Evolutionary conservation across 2,329 filamentous ascomycete species (phyloP).

Genomic region (Cercospora beticola): DNA sequence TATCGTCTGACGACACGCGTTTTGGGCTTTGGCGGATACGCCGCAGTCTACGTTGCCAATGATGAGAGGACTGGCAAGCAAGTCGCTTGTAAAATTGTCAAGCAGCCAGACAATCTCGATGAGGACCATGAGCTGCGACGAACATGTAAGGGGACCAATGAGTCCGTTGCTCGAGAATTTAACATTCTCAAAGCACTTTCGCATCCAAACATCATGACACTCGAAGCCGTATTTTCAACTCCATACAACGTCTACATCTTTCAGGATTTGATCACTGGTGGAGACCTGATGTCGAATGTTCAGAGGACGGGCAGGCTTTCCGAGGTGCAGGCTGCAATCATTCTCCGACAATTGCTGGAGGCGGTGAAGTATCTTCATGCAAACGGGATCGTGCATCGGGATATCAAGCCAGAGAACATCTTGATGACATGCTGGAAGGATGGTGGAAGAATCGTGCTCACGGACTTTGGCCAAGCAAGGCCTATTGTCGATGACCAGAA

Average conservation of each 20-base stretch:
- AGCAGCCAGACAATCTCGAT: constrained; percentile 42
- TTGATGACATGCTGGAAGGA: constrained; percentile 56
- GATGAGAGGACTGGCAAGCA: constrained; percentile 57
- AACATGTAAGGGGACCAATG: background rate
- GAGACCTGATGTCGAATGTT: constrained; percentile 61
- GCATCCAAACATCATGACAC: constrained; percentile 60
- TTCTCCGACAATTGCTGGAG: constrained; percentile 57
- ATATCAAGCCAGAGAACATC: constrained; percentile 65
- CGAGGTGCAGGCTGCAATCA: constrained; percentile 54
- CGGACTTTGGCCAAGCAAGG: constrained; percentile 61
- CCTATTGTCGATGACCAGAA: constrained; percentile 36
- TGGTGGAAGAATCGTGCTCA: constrained; percentile 56
- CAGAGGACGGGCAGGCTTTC: constrained; percentile 50
- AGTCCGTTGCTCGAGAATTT: constrained; percentile 40
- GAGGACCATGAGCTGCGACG: background rate
- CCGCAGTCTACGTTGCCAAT: constrained; percentile 55
- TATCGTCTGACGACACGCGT: constrained; percentile 53
- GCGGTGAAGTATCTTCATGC: constrained; percentile 60
- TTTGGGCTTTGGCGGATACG: constrained; percentile 56
- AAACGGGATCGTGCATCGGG: constrained; percentile 58
- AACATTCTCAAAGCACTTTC: constrained; percentile 53
- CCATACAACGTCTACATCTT: constrained; percentile 59
- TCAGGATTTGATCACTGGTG: constrained; percentile 59
- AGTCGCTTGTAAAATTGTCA: constrained; percentile 67
- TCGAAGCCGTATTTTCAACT: constrained; percentile 58